A percentile compares a stretch with the other conserved stretches of the same genome.
Evolutionary conservation across 2,329 filamentous ascomycete species (phyloP).

Genomic region (Aspergillus sp.): DNA sequence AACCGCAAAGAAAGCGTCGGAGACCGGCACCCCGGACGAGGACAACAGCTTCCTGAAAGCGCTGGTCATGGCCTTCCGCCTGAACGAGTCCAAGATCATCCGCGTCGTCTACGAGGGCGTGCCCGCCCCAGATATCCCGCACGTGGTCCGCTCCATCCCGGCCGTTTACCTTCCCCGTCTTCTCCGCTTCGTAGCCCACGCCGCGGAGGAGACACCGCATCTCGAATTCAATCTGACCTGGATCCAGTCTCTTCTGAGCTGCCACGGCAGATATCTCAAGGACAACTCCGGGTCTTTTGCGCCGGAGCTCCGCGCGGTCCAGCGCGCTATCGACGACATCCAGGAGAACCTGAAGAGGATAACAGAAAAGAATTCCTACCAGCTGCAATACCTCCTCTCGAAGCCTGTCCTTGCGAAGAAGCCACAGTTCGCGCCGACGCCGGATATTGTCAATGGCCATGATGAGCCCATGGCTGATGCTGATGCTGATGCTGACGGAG

Average conservation of each 20-base stretch:
- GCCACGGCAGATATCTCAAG: constrained; percentile 76
- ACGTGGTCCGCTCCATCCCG: constrained; percentile 72
- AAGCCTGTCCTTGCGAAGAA: constrained; percentile 37
- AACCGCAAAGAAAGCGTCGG: constrained; percentile 26
- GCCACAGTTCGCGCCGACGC: constrained; percentile 19
- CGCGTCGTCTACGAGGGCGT: constrained; percentile 78
- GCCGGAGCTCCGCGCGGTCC: constrained; percentile 72
- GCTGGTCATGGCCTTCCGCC: constrained; percentile 90
- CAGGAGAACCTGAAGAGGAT: constrained; percentile 71
- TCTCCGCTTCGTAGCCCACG: constrained; percentile 75
- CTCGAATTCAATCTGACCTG: constrained; percentile 90
- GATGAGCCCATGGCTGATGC: constrained; percentile 22
- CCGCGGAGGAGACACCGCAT: constrained; percentile 83
- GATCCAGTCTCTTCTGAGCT: constrained; percentile 72
- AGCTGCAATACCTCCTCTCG: constrained; percentile 69
- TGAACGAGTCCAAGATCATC: constrained; percentile 76
- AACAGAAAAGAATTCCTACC: constrained; percentile 81
- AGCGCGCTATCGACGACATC: constrained; percentile 70
- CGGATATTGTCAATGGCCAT: constrained; percentile 10
- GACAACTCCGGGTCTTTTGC: constrained; percentile 71
- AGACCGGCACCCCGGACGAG: constrained; percentile 49
- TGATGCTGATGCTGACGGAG: constrained; percentile 31
- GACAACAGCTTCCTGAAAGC: constrained; percentile 76
- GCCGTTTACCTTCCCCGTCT: constrained; percentile 77
- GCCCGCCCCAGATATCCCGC: constrained; percentile 61